Percentiles rank a stretch among this genome's conserved stretches.
Evolutionary conservation across 2,329 filamentous ascomycete genomes (phyloP).

Genomic region (Ceratocystis harringtonii): DNA sequence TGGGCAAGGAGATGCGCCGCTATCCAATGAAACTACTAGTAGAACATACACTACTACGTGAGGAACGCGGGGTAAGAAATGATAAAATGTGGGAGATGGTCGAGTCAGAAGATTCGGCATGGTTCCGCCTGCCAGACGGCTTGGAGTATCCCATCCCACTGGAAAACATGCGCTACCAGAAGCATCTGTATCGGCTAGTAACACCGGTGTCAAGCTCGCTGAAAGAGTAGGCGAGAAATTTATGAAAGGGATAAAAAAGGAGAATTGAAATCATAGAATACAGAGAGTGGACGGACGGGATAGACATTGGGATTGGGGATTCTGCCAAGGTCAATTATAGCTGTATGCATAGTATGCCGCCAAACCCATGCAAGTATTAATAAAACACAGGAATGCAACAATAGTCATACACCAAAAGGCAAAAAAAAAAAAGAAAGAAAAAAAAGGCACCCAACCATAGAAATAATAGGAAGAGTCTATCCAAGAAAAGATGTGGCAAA

Average conservation of each 20-base stretch:
- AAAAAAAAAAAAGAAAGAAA: neutral
- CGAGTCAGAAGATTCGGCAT: conserved; percentile 59
- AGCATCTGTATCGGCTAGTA: conserved; percentile 57
- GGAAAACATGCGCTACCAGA: conserved; percentile 91
- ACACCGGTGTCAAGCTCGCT: conserved; percentile 4
- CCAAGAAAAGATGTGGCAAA: neutral
- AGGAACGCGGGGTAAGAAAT: conserved; percentile 7
- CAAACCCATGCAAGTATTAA: conserved; percentile 4
- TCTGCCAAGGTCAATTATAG: neutral
- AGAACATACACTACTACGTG: conserved; percentile 51
- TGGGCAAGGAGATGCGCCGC: conserved; percentile 46
- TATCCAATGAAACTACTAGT: conserved; percentile 94
- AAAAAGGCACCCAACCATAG: conserved; percentile 8
- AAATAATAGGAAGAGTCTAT: neutral
- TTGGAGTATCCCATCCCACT: conserved; percentile 69
- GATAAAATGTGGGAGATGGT: conserved; percentile 56
- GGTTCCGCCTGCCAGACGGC: conserved; percentile 59
- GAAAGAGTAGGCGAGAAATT: neutral
- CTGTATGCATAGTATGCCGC: neutral
- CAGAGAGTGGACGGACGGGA: neutral
- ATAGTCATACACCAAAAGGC: neutral
- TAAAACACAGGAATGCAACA: neutral
- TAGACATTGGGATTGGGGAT: neutral
- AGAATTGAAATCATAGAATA: neutral
- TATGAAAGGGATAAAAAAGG: neutral